Percentiles rank a stretch among this genome's conserved stretches.
These are phyloP conservation scores for Poteriospumella lacustris DNA, from an alignment of 108 stramenopile genomes.

Conservation along the genomic window DNA sequence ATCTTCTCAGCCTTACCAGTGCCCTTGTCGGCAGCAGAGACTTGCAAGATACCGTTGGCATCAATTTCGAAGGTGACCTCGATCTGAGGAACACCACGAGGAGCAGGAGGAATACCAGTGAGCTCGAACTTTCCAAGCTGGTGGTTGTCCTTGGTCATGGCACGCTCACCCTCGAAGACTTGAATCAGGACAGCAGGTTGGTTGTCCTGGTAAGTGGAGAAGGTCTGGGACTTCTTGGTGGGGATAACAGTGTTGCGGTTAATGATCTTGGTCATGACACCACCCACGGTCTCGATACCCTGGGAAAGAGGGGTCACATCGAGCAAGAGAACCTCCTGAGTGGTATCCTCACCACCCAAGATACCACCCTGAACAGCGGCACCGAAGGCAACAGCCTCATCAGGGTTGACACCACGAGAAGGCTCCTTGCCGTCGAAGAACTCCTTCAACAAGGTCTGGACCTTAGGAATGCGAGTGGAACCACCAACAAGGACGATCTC, in stretches of 20 bases:
- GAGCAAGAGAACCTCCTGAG: slow-evolving; percentile 73
- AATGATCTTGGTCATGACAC: slow-evolving; percentile 89
- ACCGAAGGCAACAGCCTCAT: slow-evolving; percentile 93
- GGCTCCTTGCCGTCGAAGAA: slow-evolving; percentile 92
- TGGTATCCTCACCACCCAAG: slow-evolving; percentile 67
- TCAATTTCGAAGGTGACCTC: slow-evolving; percentile 84
- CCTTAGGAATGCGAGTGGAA: slow-evolving; percentile 92
- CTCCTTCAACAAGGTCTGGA: slow-evolving; percentile 80
- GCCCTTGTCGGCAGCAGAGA: slow-evolving; percentile 78
- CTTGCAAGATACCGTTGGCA: slow-evolving; percentile 88
- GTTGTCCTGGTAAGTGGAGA: slow-evolving; percentile 89
- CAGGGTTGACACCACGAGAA: slow-evolving; percentile 83
- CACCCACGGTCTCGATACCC: slow-evolving; percentile 89
- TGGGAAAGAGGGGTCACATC: slow-evolving; percentile 86
- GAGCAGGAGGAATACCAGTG: slow-evolving; percentile 81
- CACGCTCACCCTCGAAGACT: slow-evolving; percentile 89
- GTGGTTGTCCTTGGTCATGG: slow-evolving; percentile 84
- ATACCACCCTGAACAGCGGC: slow-evolving; percentile 94
- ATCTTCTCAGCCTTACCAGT: slow-evolving; percentile 79
- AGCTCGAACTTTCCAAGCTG: slow-evolving; percentile 79
- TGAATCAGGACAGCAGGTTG: slow-evolving; percentile 82
- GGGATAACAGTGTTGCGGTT: slow-evolving; percentile 86
- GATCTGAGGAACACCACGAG: slow-evolving; percentile 85
- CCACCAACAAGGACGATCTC: slow-evolving; percentile 94
- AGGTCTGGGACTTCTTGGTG: slow-evolving; percentile 81